These are phyloP conservation scores for Crithidia bombi DNA, from an alignment of 208 protist species.

Conservation along the genomic window DNA sequence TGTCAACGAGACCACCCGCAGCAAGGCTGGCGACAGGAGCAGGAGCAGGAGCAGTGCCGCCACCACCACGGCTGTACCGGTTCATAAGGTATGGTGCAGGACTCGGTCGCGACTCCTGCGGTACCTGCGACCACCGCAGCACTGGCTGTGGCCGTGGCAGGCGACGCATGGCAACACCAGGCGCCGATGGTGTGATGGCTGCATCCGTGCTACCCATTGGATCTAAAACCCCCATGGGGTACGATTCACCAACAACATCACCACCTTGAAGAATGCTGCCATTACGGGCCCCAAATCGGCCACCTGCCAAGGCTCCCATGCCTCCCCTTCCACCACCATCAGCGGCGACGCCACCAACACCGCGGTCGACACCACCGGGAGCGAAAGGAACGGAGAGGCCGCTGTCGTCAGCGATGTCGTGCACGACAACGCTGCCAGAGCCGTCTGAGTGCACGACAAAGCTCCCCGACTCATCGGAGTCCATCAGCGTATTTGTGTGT, in stretches of 20 bases:
- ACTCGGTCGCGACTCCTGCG: conserved; percentile 3
- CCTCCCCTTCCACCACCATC: background rate
- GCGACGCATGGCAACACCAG: background rate
- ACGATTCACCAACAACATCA: too few relatives aligned
- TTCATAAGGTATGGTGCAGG: conserved; percentile 9
- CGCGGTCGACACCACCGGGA: background rate
- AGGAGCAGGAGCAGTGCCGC: background rate
- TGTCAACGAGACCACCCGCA: conserved; percentile 21
- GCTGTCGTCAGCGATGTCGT: conserved; percentile 11
- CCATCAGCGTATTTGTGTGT: background rate
- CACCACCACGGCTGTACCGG: conserved; percentile 14
- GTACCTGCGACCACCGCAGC: conserved; percentile 25
- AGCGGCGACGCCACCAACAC: background rate
- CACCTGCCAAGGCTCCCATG: too few relatives aligned
- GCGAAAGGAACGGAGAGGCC: conserved; percentile 1
- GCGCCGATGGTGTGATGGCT: background rate
- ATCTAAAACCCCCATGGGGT: too few relatives aligned
- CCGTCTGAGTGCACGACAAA: conserved; percentile 23
- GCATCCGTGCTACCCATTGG: too few relatives aligned
- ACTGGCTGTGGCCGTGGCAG: conserved; percentile 17
- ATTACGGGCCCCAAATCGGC: too few relatives aligned
- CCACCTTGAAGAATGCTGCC: too few relatives aligned
- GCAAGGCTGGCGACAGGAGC: background rate
- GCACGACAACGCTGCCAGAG: conserved; percentile 18
- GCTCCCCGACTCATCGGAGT: conserved; percentile 10